These are phyloP conservation scores for Fraxinus excelsior DNA, from an alignment of 257 asterid genomes.

Conservation along the genomic window DNA sequence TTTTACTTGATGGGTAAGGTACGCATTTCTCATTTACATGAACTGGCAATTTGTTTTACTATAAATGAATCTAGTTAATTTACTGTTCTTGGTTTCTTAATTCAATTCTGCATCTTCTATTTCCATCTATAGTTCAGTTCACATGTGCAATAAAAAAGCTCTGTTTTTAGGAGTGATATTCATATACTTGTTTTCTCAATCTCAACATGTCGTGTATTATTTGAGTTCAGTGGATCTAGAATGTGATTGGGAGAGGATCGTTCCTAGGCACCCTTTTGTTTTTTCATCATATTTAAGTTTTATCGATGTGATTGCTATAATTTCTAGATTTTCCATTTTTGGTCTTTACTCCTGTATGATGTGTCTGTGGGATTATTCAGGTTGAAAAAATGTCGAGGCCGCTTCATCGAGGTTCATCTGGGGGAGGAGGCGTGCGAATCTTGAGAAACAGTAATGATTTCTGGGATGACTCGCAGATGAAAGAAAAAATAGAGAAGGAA, in stretches of 20 bases:
- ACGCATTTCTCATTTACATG: conserved; percentile 25
- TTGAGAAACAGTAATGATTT: no score
- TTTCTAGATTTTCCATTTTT: conserved; percentile 12
- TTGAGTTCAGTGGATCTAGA: conserved; percentile 29
- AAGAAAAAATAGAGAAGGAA: no score
- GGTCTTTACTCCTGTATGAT: conserved; percentile 22
- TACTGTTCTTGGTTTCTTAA: conserved; percentile 11
- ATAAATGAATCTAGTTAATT: conserved; percentile 11
- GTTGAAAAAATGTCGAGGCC: conserved; percentile 75
- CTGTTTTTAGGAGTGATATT: conserved; percentile 2
- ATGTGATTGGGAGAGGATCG: conserved; percentile 29
- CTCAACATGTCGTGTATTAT: conserved; percentile 7
- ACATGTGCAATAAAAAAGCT: conserved; percentile 11
- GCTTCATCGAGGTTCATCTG: conserved; percentile 95
- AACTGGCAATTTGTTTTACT: conserved; percentile 20
- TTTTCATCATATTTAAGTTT: conserved; percentile 2
- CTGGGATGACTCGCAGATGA: no score
- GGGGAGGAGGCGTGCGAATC: no score
- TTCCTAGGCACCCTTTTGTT: conserved; percentile 11
- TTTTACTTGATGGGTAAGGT: conserved; percentile 36
- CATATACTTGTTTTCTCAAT: conserved; percentile 14
- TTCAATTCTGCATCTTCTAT: background rate
- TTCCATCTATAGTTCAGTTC: conserved; percentile 26
- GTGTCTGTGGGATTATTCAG: conserved; percentile 46
- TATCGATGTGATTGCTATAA: conserved; percentile 14